These are phyloP conservation scores for Cyberlindnera misumaiensis DNA, from an alignment of 805 yeast species.

Conservation along the genomic window DNA sequence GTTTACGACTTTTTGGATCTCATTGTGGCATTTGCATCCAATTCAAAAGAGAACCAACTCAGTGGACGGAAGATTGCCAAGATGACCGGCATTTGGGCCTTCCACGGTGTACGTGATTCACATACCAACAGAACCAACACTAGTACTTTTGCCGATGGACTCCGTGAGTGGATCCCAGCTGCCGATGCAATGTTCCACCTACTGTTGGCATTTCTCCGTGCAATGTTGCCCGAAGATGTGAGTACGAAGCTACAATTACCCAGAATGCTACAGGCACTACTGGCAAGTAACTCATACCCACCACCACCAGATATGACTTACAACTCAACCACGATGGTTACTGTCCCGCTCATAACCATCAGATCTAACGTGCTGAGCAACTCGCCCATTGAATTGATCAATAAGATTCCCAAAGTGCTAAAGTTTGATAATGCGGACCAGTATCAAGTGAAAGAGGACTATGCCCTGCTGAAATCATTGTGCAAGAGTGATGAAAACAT, in stretches of 20 bases:
- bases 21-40: constrained; percentile 68
- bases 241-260: constrained; percentile 54
- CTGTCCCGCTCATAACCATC: constrained; percentile 58
- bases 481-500: constrained; percentile 54
- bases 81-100: constrained; percentile 88
- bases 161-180: constrained; percentile 71
- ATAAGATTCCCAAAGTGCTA: constrained; percentile 50
- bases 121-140: constrained; percentile 16
- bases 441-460: constrained; percentile 73
- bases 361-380: constrained; percentile 33
- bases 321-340: constrained; percentile 33
- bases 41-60: constrained; percentile 70
- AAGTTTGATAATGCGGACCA: constrained; percentile 63
- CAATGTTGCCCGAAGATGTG: constrained; percentile 65
- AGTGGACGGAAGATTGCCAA: constrained; percentile 75
- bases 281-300: constrained; percentile 69
- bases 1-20: constrained; percentile 84
- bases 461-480: constrained; percentile 62
- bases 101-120: constrained; percentile 36
- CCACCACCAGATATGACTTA: constrained; percentile 54
- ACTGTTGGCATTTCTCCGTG: constrained; percentile 65
- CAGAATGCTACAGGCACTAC: constrained; percentile 53
- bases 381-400: constrained; percentile 52
- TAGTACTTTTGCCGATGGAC: constrained; percentile 55
- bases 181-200: constrained; percentile 84